Conservation (phyloP, 495 filamentous ascomycete species). For the Annulohypoxylon moriforme region DNA sequence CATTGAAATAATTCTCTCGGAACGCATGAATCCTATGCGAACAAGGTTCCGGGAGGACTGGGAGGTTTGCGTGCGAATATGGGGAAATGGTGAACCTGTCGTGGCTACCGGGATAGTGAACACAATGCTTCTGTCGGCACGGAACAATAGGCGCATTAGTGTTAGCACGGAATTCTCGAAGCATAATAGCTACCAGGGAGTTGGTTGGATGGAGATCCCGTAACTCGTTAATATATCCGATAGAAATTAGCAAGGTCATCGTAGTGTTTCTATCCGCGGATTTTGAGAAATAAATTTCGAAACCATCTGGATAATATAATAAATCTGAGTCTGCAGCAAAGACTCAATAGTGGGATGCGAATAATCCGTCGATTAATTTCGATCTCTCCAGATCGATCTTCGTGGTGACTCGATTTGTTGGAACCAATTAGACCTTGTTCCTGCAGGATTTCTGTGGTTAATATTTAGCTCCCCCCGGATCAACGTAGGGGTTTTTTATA, state of each 20-base stretch:
- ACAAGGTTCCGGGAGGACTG: not conserved
- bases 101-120: not conserved
- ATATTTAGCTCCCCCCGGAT: constrained; percentile 41
- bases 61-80: not conserved
- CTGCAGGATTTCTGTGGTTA: constrained; percentile 41
- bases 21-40: constrained; percentile 12
- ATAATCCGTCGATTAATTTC: constrained; percentile 1
- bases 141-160: not conserved
- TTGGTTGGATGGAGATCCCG: not conserved
- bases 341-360: constrained; percentile 12
- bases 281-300: not conserved
- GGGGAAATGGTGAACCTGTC: not conserved
- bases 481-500: constrained; percentile 28
- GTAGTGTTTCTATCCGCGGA: not conserved
- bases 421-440: constrained; percentile 30
- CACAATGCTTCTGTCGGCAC: not conserved
- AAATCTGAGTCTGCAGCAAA: constrained; percentile 11
- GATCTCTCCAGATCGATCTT: constrained; percentile 42
- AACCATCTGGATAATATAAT: not conserved
- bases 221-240: not conserved
- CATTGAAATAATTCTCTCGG: constrained; percentile 6
- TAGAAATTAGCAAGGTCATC: not conserved
- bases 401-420: constrained; percentile 14
- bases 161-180: not conserved
- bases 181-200: not conserved